These are phyloP conservation scores for Ophiostoma ips DNA, from an alignment of 2,329 filamentous ascomycete species.

Conservation along the genomic window DNA sequence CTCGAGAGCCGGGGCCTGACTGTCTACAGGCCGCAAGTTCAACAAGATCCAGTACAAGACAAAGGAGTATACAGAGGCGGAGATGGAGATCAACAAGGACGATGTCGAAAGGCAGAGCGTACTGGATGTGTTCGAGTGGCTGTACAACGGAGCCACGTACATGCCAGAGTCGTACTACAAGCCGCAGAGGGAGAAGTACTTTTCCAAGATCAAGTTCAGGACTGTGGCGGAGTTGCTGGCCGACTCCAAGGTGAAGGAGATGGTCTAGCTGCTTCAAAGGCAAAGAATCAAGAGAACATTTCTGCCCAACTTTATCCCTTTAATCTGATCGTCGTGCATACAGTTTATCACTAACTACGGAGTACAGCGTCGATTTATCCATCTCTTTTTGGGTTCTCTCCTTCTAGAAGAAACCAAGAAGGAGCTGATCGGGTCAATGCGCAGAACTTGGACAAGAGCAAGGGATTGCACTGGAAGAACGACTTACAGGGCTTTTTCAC, in stretches of 20 bases:
- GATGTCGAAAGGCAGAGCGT: background rate
- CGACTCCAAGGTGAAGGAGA: background rate
- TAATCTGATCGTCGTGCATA: too few species aligned
- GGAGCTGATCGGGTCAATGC: too few species aligned
- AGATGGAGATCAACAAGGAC: background rate
- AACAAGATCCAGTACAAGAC: background rate
- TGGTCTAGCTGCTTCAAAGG: background rate
- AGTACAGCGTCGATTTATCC: too few species aligned
- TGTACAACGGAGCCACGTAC: background rate
- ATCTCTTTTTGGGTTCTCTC: too few species aligned
- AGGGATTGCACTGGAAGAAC: too few species aligned
- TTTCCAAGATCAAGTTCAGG: background rate
- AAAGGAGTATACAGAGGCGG: background rate
- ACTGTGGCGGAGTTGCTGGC: background rate
- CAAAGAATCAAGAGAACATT: too few species aligned
- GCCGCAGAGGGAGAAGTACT: background rate
- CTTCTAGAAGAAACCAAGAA: too few species aligned
- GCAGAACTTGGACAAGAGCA: too few species aligned
- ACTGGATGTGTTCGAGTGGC: background rate
- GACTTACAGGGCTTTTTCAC: too few species aligned
- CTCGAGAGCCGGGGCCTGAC: too few species aligned
- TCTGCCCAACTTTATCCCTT: too few species aligned
- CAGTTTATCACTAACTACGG: too few species aligned
- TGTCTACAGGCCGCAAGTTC: background rate
- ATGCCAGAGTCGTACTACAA: background rate